Base-by-base conservation (phyloP, 768 basidiomycete genomes). In the Termitomyces sp. region DNA sequence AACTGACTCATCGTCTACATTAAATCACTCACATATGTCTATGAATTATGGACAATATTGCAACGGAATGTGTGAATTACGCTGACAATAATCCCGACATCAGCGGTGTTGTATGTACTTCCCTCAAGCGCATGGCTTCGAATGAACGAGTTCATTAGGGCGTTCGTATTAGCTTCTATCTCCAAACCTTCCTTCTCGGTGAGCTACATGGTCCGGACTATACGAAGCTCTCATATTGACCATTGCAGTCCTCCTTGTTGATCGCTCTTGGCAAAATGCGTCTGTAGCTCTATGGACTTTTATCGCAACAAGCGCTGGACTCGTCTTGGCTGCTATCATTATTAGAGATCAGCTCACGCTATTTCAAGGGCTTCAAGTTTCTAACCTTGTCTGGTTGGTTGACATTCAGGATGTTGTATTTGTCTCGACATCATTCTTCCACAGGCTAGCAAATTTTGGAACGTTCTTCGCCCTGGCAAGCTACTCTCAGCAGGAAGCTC, bases 251-350 rank as follows among this genome's bases (percentile, higher is more conserved):
- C 64, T 73, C 22, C 68, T 77, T 32, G 76, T 75, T 20, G 72
- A 77, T 59, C 70, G 76, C 36, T 75, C 75, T 16, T 74, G 73
- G 73, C 64, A 69, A 60, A 72, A 71, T 57, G 76, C 76, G 20
- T 72, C 74, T 4, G 68, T 66, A 53, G 69, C 75, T 0, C 55
- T 79, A 8, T 79, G 77, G 74, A 75, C 77, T n/a, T 75, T 77
- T 46, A 75, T 73, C 36, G 69, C 71, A 18, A 77, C 75, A 8
- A 75, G 70, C 56, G 72, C 73, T 57, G 76, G 77, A 14, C 65
- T 77, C 1, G 72, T 70, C 7, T 64, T 77, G 20, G 71, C 76
- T 42, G 74, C 77, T 5, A 62, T 75, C 20, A 70, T 73, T 12
- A 72, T 72, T 53, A 63, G 68, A 18, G 53, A 54, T 4, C 56